Conservation (phyloP, 306 rosid genomes). For the Carpinus viminea region DNA sequence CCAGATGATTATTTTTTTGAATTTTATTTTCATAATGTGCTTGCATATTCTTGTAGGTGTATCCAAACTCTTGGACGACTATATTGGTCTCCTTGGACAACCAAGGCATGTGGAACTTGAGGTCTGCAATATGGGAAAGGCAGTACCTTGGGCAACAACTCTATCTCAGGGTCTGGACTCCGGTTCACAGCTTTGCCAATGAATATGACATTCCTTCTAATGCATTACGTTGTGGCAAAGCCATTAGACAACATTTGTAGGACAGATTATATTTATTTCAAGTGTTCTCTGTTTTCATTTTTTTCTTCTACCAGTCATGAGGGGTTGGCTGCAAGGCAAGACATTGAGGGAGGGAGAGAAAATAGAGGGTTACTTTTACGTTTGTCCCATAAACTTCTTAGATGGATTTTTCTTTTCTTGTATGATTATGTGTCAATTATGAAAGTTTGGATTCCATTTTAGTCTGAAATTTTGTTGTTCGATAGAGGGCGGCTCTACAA, state of each 20-base stretch:
- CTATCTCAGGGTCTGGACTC: slow-evolving; percentile 79
- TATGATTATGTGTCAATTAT: neutral
- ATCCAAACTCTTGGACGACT: slow-evolving; percentile 86
- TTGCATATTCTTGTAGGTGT: slow-evolving; percentile 53
- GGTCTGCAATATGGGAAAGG: slow-evolving; percentile 94
- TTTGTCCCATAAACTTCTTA: neutral
- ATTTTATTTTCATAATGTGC: neutral
- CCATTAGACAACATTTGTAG: slow-evolving; percentile 48
- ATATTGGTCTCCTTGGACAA: slow-evolving; percentile 89
- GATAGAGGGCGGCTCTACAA: neutral
- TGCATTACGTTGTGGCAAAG: slow-evolving; percentile 82
- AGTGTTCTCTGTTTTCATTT: neutral
- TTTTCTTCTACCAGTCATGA: slow-evolving; percentile 45
- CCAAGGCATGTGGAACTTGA: slow-evolving; percentile 97
- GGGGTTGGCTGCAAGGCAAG: slow-evolving; percentile 46
- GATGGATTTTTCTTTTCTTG: slow-evolving; percentile 9
- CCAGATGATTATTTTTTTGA: slow-evolving; percentile 4
- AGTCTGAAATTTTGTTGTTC: neutral
- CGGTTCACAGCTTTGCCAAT: slow-evolving; percentile 61
- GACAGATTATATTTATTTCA: slow-evolving; percentile 3
- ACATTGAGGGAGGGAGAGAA: neutral
- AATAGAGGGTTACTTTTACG: neutral
- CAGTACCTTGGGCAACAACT: slow-evolving; percentile 93
- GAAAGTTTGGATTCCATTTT: neutral
- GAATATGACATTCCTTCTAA: slow-evolving; percentile 80